A percentile compares a stretch with the other conserved stretches of the same genome.
Evolutionary conservation across 139 green algal species (phyloP).

Genomic region (Volvox africanus): DNA sequence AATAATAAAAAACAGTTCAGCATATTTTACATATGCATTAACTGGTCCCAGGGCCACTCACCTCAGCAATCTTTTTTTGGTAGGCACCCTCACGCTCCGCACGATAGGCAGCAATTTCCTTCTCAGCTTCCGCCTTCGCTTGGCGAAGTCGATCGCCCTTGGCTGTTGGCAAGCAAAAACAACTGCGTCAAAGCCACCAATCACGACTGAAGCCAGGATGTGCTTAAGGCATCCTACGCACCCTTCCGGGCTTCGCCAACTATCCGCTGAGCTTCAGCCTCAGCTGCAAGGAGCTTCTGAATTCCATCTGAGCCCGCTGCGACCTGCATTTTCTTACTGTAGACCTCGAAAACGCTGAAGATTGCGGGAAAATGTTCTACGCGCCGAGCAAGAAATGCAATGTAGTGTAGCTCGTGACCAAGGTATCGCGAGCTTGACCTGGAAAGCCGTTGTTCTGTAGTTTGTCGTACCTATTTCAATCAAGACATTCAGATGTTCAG

Average conservation of each 20-base stretch:
- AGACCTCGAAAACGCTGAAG: neutral
- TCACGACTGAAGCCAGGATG: neutral
- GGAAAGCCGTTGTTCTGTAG: too few relatives aligned
- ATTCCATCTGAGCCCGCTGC: constrained; percentile 86
- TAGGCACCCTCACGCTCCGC: constrained; percentile 83
- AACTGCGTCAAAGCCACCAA: constrained; percentile 5
- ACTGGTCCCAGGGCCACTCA: constrained; percentile 5
- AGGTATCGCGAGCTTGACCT: too few relatives aligned
- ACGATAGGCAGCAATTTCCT: constrained; percentile 83
- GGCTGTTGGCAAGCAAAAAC: constrained; percentile 60
- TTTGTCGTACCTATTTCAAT: too few relatives aligned
- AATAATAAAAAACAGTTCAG: neutral
- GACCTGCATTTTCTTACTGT: constrained; percentile 73
- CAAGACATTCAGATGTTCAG: too few relatives aligned
- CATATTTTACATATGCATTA: neutral
- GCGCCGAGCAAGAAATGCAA: too few relatives aligned
- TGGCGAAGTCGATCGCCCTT: constrained; percentile 85
- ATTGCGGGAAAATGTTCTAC: too few relatives aligned
- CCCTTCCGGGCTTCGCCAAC: constrained; percentile 86
- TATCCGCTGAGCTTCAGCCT: constrained; percentile 91
- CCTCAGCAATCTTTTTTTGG: constrained; percentile 77
- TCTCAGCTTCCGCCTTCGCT: constrained; percentile 88
- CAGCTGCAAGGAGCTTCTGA: constrained; percentile 90
- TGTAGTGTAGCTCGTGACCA: too few relatives aligned
- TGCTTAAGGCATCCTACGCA: constrained; percentile 6